phyloP scores from a whole-genome alignment of 2,329 filamentous ascomycete genomes.

The Curvularia sp. region DNA sequence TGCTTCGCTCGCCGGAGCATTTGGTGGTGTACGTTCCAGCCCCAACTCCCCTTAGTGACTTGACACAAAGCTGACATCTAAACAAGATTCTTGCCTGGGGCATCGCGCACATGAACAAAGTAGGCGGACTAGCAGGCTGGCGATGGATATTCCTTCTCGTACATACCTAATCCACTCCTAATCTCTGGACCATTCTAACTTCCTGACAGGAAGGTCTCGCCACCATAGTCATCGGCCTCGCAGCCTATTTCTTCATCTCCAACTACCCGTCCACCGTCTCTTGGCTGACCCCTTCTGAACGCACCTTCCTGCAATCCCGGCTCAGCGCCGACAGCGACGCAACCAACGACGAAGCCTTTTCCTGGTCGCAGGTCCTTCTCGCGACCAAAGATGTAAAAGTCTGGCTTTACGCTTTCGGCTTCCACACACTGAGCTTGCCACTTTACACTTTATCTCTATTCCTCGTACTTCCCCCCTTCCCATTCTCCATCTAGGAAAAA shows the following conservation, averaged over 20 bases:
- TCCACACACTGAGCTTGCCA: conserved; percentile 73
- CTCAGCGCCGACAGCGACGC: conserved; percentile 73
- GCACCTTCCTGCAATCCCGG: conserved; percentile 66
- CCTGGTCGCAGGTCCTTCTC: conserved; percentile 68
- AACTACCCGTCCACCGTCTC: conserved; percentile 68
- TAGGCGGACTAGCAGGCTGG: conserved; percentile 55
- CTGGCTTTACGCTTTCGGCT: conserved; percentile 70
- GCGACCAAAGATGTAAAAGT: conserved; percentile 60
- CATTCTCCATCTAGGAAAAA: no score
- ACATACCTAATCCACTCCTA: conserved; percentile 2
- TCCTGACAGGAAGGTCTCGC: conserved; percentile 43
- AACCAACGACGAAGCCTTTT: conserved; percentile 71
- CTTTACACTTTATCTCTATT: conserved; percentile 50
- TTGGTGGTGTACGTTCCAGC: conserved; percentile 59
- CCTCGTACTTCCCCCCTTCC: conserved; percentile 38
- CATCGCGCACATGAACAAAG: conserved; percentile 67
- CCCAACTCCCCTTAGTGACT: background rate
- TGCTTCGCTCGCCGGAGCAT: conserved; percentile 65
- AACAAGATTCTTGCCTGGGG: conserved; percentile 52
- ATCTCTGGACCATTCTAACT: conserved; percentile 17
- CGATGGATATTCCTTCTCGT: conserved; percentile 53
- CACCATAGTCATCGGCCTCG: conserved; percentile 44
- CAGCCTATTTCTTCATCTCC: conserved; percentile 65
- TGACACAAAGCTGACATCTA: background rate
- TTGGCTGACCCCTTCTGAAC: conserved; percentile 62